These are phyloP conservation scores for Domatiomyces globalis DNA, from an alignment of 2,329 filamentous ascomycete species.

Conservation along the genomic window DNA sequence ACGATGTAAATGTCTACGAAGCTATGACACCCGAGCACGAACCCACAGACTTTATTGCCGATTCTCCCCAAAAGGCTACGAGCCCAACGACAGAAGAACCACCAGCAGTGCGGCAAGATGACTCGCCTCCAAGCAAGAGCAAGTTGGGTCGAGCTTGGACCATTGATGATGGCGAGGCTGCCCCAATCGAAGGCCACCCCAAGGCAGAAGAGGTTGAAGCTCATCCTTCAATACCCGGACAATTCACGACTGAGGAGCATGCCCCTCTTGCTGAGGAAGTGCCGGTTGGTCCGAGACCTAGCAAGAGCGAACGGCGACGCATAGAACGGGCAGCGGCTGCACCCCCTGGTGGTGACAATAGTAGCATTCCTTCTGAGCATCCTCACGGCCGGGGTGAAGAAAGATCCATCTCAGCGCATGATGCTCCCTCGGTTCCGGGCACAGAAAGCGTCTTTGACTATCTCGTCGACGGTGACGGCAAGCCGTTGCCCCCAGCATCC, in stretches of 20 bases:
- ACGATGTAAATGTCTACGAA: conserved; percentile 50
- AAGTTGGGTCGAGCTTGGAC: conserved; percentile 9
- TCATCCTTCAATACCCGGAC: not conserved
- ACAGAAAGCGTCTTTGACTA: conserved; percentile 8
- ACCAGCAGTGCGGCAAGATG: not conserved
- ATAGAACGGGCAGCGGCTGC: conserved; percentile 11
- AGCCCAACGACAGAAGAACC: conserved; percentile 19
- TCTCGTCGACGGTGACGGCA: conserved; percentile 3
- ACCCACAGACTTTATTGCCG: conserved; percentile 20
- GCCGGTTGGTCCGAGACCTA: not conserved
- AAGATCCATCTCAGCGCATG: not conserved
- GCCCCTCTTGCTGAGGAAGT: conserved; percentile 1
- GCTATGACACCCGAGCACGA: conserved; percentile 42
- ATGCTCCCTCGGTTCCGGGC: not conserved
- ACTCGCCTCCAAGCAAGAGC: conserved; percentile 2
- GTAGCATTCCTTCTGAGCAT: not conserved
- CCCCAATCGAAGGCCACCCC: conserved; percentile 1
- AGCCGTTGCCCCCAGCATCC: not conserved
- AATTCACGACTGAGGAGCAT: not conserved
- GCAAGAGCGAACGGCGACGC: conserved; percentile 11
- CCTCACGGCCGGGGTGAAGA: not conserved
- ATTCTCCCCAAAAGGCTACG: conserved; percentile 41
- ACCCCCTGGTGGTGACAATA: not conserved
- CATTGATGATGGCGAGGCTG: conserved; percentile 9
- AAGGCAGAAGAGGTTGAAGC: not conserved